Conservation (phyloP, 2,329 filamentous ascomycete genomes). For the Neofusicoccum laricinum region DNA sequence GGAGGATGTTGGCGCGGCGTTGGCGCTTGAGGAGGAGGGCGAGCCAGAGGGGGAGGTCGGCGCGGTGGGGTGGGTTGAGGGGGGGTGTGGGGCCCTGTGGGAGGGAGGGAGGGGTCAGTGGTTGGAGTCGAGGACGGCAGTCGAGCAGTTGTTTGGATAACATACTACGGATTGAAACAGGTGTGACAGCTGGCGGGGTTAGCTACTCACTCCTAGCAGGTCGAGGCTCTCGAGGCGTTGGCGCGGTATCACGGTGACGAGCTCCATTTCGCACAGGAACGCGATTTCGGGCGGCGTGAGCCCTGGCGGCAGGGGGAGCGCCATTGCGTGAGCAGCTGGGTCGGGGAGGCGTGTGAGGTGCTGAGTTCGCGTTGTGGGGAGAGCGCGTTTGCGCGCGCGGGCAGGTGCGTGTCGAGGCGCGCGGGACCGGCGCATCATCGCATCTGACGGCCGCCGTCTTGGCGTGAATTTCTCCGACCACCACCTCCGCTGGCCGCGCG, state of each 20-base stretch:
- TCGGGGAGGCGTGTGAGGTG: not conserved
- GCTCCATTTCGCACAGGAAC: slow-evolving; percentile 96
- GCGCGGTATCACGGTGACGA: slow-evolving; percentile 86
- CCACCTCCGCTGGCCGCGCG: not conserved
- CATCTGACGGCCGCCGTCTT: not conserved
- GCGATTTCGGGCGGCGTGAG: slow-evolving; percentile 85
- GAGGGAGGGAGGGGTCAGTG: slow-evolving; percentile 5
- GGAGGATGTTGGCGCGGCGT: slow-evolving; percentile 85
- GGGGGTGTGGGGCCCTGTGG: slow-evolving; percentile 72
- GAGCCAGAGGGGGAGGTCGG: slow-evolving; percentile 85
- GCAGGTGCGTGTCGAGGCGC: slow-evolving; percentile 8
- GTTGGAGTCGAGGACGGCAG: slow-evolving; percentile 20
- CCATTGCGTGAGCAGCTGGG: slow-evolving; percentile 46
- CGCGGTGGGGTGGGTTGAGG: slow-evolving; percentile 77
- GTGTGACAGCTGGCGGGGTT: slow-evolving; percentile 21
- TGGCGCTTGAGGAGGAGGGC: slow-evolving; percentile 93
- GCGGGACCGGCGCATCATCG: not conserved
- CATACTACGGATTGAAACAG: slow-evolving; percentile 13
- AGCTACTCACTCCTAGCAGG: slow-evolving; percentile 72
- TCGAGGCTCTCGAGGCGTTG: slow-evolving; percentile 84
- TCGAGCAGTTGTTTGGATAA: not conserved
- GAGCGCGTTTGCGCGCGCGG: slow-evolving; percentile 4
- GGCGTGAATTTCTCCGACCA: slow-evolving; percentile 16
- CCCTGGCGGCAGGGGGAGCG: slow-evolving; percentile 60
- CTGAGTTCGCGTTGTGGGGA: slow-evolving; percentile 5